Base-by-base conservation (phyloP, 805 yeast genomes). In the Kluyveromyces starmeri region DNA sequence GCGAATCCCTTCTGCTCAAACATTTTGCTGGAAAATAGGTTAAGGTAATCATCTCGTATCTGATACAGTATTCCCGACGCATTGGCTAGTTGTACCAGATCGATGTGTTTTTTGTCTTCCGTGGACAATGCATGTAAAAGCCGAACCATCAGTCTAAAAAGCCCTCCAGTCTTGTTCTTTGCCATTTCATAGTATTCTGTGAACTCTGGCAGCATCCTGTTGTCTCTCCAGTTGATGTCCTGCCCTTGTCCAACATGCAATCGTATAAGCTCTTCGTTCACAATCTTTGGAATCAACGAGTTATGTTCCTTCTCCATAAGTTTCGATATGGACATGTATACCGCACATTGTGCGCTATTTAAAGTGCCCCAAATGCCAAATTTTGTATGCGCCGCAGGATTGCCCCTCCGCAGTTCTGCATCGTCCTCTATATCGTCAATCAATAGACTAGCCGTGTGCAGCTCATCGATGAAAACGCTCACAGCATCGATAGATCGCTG, bases 341-440 rank as follows among this genome's bases (percentile, higher is more conserved):
- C 81, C 75, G 82, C 80, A 53, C 80, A 75, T 55, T 83, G 83
- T 3, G 94, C 83, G 35, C 86, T 69, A 50, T 88, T 88, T 36
- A 89, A 74, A 3, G 95, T 82, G 48, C 74, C 72, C 0, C 95
- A 85, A 0, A 68, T 55, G 0, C 97, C 97, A 53, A 62, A 88
- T 12, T 79, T 67, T 32, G 71, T 57, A 54, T 88, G 96, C 0
- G 95, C 83, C 4, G 83, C 76, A 1, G 86, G 85, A 22, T 64
- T 56, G 1, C 96, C 96, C 26, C 97, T 57, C 44, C 97, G 65
- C 28, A 75, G 60, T 14, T 58, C 59, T 0, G 94, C 80, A 26
- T 59, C 64, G 53, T 88, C 97, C 51, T 88, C 97, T 18, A 88
- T 81, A 49, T 88, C 97, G 55, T 88, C 97, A 25, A 88, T 73